Conservation (phyloP, 495 filamentous ascomycete species). For the Ascobolus immersus region DNA sequence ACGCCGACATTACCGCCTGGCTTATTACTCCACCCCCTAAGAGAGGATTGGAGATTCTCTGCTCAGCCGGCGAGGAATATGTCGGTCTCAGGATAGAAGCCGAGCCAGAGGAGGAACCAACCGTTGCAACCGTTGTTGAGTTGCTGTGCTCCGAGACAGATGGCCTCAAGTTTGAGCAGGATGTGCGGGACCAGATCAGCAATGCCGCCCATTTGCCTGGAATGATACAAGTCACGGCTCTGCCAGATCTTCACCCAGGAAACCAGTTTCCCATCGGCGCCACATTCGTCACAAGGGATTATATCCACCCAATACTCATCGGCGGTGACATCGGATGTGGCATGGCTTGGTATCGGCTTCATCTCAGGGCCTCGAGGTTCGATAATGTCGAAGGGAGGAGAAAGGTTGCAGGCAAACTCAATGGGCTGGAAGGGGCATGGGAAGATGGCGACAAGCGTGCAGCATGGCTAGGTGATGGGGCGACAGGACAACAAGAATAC, state of each 20-base stretch:
- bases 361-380: conserved; percentile 13
- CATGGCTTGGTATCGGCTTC: conserved; percentile 19
- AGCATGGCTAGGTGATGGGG: conserved; percentile 14
- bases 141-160: conserved; percentile 13
- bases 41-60: too few species aligned
- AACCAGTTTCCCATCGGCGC: conserved; percentile 20
- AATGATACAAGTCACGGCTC: conserved; percentile 16
- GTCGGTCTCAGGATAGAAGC: conserved; percentile 11
- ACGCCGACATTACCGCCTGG: conserved; percentile 10
- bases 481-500: conserved; percentile 11
- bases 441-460: conserved; percentile 10
- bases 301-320: conserved; percentile 20
- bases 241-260: conserved; percentile 20
- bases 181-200: conserved; percentile 15
- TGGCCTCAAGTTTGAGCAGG: conserved; percentile 12
- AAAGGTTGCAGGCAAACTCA: conserved; percentile 16
- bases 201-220: conserved; percentile 16
- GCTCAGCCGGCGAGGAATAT: conserved; percentile 17
- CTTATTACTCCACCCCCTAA: conserved; percentile 11
- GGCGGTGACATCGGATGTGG: conserved; percentile 21
- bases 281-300: conserved; percentile 17
- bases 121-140: conserved; percentile 6
- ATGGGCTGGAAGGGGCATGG: conserved; percentile 19
- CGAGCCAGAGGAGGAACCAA: neutral
- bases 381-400: conserved; percentile 15